Conservation (phyloP, 2,329 filamentous ascomycete genomes). For the Anisogramma anomala region DNA sequence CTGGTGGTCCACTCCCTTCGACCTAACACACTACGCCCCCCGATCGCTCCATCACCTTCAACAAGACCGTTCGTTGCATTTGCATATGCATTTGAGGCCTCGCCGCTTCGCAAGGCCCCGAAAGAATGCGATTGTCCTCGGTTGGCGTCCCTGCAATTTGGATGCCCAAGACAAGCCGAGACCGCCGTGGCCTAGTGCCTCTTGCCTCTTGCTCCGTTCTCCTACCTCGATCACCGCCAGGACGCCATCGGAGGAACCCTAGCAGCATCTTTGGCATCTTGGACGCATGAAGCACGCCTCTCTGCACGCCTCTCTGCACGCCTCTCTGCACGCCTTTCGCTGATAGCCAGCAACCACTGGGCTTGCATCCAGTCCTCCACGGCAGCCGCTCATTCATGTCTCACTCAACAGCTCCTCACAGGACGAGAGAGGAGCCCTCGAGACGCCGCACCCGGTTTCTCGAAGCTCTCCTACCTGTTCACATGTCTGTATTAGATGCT, state of each 20-base stretch:
- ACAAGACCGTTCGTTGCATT: too few relatives aligned
- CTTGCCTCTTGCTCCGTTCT: constrained; percentile 9
- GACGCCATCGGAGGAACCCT: constrained; percentile 2
- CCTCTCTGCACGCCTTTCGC: constrained; percentile 1
- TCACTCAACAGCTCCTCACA: constrained; percentile 10
- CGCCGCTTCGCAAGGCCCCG: neutral
- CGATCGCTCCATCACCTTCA: too few relatives aligned
- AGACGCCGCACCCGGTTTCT: neutral
- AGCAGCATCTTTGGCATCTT: constrained; percentile 4
- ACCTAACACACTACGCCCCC: too few relatives aligned
- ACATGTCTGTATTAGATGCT: neutral
- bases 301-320: constrained; percentile 1
- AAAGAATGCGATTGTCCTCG: neutral
- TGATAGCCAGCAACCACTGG: constrained; percentile 1
- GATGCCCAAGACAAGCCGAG: neutral
- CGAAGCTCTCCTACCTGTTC: neutral
- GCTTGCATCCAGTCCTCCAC: constrained; percentile 6
- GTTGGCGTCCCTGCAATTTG: neutral
- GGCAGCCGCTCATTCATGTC: constrained; percentile 8
- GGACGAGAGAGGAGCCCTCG: constrained; percentile 1
- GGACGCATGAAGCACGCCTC: constrained; percentile 8
- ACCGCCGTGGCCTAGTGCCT: constrained; percentile 1
- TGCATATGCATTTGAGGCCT: neutral
- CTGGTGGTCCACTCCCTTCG: too few relatives aligned
- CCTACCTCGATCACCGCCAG: constrained; percentile 9